phyloP scores from a whole-genome alignment of 306 rosid genomes.

The Abrus precatorius region DNA sequence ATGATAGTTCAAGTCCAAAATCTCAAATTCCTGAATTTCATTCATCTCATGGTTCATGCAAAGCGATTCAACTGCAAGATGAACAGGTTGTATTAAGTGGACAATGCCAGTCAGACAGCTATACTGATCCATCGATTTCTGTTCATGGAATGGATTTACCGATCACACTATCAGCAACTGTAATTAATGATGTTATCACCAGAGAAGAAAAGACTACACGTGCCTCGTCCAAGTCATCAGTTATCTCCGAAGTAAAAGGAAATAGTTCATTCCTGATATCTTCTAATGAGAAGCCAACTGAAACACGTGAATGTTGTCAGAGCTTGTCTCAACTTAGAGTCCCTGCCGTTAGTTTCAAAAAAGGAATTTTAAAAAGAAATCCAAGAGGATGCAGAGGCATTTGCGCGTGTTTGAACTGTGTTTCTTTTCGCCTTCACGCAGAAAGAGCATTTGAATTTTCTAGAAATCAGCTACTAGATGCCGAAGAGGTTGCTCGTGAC shows the following conservation, averaged over 20 bases:
- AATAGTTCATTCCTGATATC: constrained; percentile 34
- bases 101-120: constrained; percentile 44
- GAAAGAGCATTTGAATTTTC: constrained; percentile 96
- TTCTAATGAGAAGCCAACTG: constrained; percentile 44
- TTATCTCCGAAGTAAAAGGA: constrained; percentile 42
- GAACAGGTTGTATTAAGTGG: constrained; percentile 50
- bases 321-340: constrained; percentile 40
- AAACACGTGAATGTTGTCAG: constrained; percentile 43
- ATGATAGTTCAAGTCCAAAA: constrained; percentile 41
- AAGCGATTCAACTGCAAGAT: constrained; percentile 46
- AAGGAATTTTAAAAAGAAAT: constrained; percentile 73
- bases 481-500: constrained; percentile 73
- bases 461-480: constrained; percentile 75
- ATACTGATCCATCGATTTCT: constrained; percentile 36
- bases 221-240: constrained; percentile 25
- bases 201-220: constrained; percentile 46
- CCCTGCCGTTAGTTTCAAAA: constrained; percentile 27
- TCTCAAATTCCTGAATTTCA: constrained; percentile 34
- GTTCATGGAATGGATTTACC: constrained; percentile 45
- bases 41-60: constrained; percentile 38
- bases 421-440: constrained; percentile 82
- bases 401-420: constrained; percentile 87
- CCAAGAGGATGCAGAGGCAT: constrained; percentile 94
- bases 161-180: constrained; percentile 30
- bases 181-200: constrained; percentile 33